Conservation (phyloP, 257 asterid genomes). For the Solanum bulbocastanum region DNA sequence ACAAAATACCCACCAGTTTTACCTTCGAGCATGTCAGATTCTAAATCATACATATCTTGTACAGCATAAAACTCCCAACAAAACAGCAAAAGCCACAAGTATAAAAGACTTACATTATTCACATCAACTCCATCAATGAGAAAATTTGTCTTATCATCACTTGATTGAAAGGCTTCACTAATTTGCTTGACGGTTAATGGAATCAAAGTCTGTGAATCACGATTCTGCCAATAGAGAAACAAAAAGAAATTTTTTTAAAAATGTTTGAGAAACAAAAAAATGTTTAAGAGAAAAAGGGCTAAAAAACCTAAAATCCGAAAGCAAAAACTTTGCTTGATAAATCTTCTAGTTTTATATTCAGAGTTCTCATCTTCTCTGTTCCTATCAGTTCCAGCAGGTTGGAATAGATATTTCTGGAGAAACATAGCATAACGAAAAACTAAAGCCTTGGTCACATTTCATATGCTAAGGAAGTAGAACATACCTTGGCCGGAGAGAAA, state of each 20-base stretch:
- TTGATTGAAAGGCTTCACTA: constrained; percentile 48
- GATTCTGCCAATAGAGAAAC: constrained; percentile 39
- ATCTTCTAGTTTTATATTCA: background rate
- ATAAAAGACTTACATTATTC: constrained; percentile 37
- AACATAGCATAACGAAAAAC: background rate
- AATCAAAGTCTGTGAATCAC: constrained; percentile 64
- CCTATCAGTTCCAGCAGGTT: background rate
- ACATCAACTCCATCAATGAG: constrained; percentile 76
- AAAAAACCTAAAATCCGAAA: background rate
- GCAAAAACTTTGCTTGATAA: background rate
- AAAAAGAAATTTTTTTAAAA: background rate
- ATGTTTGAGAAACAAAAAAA: background rate
- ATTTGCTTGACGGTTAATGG: constrained; percentile 91
- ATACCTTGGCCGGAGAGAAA: constrained; percentile 61
- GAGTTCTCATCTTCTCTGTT: background rate
- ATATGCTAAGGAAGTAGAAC: background rate
- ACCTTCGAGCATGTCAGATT: constrained; percentile 35
- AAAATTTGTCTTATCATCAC: constrained; percentile 57
- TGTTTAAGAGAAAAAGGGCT: background rate
- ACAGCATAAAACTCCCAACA: background rate
- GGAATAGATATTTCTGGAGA: background rate
- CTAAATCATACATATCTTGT: background rate
- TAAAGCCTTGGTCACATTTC: background rate
- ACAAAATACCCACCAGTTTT: constrained; percentile 59
- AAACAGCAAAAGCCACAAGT: background rate